Evolutionary conservation across 1,284 basidiomycete species (phyloP).

Genomic region (Boletellus sp.): DNA sequence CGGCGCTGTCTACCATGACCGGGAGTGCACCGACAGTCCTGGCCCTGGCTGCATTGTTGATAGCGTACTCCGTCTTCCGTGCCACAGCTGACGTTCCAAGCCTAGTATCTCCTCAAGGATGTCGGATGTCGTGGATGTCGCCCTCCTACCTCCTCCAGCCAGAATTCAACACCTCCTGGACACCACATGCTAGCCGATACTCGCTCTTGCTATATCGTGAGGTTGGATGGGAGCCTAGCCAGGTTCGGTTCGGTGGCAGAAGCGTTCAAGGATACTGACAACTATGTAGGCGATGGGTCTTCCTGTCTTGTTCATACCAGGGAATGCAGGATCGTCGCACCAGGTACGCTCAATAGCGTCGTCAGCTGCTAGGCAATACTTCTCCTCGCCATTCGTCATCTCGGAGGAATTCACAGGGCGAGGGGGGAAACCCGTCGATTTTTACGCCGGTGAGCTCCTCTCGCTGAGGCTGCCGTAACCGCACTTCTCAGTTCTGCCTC

Average conservation of each 20-base stretch:
- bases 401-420: conserved; percentile 49
- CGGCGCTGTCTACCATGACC: conserved; percentile 17
- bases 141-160: conserved; percentile 80
- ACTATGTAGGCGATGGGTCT: conserved; percentile 38
- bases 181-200: conserved; percentile 70
- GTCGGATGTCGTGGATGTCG: conserved; percentile 97
- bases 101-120: conserved; percentile 76
- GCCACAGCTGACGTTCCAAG: conserved; percentile 39
- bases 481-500: not conserved
- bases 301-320: conserved; percentile 94
- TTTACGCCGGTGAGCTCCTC: conserved; percentile 67
- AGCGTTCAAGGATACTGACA: not conserved
- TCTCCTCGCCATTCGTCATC: conserved; percentile 49
- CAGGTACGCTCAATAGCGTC: conserved; percentile 95
- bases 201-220: conserved; percentile 90
- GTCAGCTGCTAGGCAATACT: conserved; percentile 81
- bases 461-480: not conserved
- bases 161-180: conserved; percentile 62
- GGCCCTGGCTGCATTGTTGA: conserved; percentile 27
- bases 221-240: conserved; percentile 71
- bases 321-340: conserved; percentile 93
- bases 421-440: conserved; percentile 62
- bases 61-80: conserved; percentile 36
- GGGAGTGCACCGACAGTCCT: conserved; percentile 11
- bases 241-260: conserved; percentile 42